Evolutionary conservation across 306 rosid species (phyloP).

Genomic region (Sophora flavescens): DNA sequence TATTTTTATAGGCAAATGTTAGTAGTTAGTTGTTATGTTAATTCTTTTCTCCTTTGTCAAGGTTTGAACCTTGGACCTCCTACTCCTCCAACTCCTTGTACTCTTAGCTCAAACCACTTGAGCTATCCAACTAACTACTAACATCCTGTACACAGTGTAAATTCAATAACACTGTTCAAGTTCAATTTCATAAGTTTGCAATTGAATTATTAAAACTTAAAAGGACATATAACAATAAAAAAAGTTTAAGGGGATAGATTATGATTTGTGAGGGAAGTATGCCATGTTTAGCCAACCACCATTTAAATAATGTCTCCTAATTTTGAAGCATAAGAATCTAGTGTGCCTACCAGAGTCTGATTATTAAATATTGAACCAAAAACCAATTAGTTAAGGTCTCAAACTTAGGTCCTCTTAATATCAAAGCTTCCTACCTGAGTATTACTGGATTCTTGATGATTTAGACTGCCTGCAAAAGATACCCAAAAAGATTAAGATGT

Average conservation of each 20-base stretch:
- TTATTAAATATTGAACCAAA: conserved; percentile 40
- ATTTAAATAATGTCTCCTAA: conserved; percentile 38
- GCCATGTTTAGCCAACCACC: conserved; percentile 35
- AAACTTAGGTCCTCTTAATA: conserved; percentile 26
- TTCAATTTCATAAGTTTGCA: neutral
- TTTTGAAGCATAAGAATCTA: conserved; percentile 46
- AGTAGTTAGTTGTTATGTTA: too few species aligned
- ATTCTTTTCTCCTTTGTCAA: too few species aligned
- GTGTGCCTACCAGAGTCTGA: conserved; percentile 30
- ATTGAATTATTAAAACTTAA: neutral
- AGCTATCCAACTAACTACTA: too few species aligned
- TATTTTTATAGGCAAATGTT: too few species aligned
- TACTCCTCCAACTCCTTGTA: too few species aligned
- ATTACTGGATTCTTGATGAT: conserved; percentile 62
- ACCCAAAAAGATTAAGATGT: conserved; percentile 22
- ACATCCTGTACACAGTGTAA: neutral
- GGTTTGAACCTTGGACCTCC: too few species aligned
- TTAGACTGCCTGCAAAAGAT: conserved; percentile 53
- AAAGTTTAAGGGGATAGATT: conserved; percentile 18
- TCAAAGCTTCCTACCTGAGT: conserved; percentile 70
- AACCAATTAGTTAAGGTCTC: conserved; percentile 23
- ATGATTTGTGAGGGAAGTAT: conserved; percentile 31
- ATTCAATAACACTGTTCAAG: conserved; percentile 7
- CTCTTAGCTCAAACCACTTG: too few species aligned
- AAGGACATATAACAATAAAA: conserved; percentile 11